Conservation (phyloP, 176 grass and related monocot species). For the barley (Hordeum vulgare) region MorexV3_pseudomolecules_assembly NC_058519.1:48985525-48986024, state of each 20-base stretch:
- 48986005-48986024: background rate
- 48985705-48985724: background rate
- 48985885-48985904: slow-evolving; percentile 14
- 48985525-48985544: background rate
- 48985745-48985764: background rate
- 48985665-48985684: background rate
- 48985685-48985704: background rate
- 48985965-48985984: background rate
- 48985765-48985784: slow-evolving; percentile 36
- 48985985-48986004: background rate
- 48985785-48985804: slow-evolving; percentile 83
- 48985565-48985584: no score
- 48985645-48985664: background rate
- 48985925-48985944: no score
- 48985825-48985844: slow-evolving; percentile 72
- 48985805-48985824: slow-evolving; percentile 87
- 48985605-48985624: background rate
- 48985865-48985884: slow-evolving; percentile 75
- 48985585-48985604: background rate
- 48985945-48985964: background rate
- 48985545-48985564: no score
- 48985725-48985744: slow-evolving; percentile 2
- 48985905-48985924: background rate
- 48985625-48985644: background rate
- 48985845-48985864: slow-evolving; percentile 67